Evolutionary conservation across 768 basidiomycete genomes (phyloP).

Genomic region (Agaricus subrufescens): DNA sequence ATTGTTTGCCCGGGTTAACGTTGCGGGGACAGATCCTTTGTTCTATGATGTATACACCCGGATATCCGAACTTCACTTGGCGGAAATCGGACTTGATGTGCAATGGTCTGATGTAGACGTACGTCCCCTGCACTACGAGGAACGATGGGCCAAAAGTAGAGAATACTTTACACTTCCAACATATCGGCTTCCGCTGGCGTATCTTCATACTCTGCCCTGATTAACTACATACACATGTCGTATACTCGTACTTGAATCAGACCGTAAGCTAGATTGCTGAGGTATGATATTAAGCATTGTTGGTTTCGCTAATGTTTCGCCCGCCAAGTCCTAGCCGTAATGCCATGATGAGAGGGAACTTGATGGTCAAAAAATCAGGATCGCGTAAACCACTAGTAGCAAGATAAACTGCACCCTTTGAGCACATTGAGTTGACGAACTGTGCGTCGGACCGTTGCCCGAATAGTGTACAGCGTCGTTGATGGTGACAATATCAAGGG

Average conservation of each 20-base stretch:
- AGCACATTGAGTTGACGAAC: too few relatives aligned
- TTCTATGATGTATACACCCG: constrained; percentile 92
- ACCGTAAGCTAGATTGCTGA: background rate
- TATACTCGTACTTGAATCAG: background rate
- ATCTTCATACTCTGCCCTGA: constrained; percentile 19
- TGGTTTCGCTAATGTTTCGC: too few relatives aligned
- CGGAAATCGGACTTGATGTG: constrained; percentile 75
- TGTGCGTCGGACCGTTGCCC: too few relatives aligned
- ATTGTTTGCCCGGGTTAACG: background rate
- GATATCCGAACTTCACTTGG: constrained; percentile 80
- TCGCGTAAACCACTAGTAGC: too few relatives aligned
- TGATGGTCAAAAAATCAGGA: too few relatives aligned
- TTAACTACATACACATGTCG: background rate
- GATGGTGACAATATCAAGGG: too few relatives aligned
- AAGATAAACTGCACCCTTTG: too few relatives aligned
- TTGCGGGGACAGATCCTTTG: constrained; percentile 54
- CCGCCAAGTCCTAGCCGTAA: too few relatives aligned
- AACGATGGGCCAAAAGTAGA: constrained; percentile 72
- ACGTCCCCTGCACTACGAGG: constrained; percentile 36
- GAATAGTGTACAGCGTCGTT: too few relatives aligned
- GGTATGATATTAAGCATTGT: background rate
- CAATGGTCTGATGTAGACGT: constrained; percentile 83
- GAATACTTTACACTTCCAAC: constrained; percentile 75
- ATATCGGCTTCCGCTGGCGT: constrained; percentile 63
- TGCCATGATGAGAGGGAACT: too few relatives aligned